Conservation (phyloP, 192 early-diverging fungal genomes). For the Diversispora epigaea region DNA sequence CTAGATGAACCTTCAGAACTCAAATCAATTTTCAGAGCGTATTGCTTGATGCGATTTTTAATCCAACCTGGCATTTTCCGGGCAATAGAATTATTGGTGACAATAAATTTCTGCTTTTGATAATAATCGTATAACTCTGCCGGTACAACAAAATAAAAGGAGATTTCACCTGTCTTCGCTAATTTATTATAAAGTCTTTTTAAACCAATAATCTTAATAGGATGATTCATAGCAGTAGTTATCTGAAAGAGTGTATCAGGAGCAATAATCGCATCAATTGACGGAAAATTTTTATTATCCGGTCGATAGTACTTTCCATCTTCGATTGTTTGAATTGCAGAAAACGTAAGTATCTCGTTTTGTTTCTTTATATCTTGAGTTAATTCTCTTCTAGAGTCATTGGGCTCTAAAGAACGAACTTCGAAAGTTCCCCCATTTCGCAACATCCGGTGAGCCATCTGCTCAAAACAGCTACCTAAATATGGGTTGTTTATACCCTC, state of each 20-base stretch:
- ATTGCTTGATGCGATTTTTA: conserved; percentile 4
- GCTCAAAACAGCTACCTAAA: background rate
- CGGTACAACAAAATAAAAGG: conserved; percentile 21
- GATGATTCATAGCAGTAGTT: background rate
- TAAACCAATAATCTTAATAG: conserved; percentile 24
- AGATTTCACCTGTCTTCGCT: background rate
- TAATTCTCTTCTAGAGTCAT: too few species aligned
- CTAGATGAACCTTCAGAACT: too few species aligned
- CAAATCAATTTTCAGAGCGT: conserved; percentile 16
- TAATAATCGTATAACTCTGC: conserved; percentile 1
- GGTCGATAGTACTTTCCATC: background rate
- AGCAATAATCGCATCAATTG: conserved; percentile 12
- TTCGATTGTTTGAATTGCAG: background rate
- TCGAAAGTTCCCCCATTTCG: background rate
- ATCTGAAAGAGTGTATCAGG: conserved; percentile 11
- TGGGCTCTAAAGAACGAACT: background rate
- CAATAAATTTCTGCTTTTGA: conserved; percentile 4
- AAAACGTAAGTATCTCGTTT: background rate
- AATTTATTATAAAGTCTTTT: conserved; percentile 16
- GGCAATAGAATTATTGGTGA: background rate
- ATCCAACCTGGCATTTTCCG: background rate
- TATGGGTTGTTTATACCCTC: background rate
- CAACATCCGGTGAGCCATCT: conserved; percentile 11
- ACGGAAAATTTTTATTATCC: conserved; percentile 5
- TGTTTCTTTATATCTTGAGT: background rate